Evolutionary conservation across 2,329 filamentous ascomycete genomes (phyloP).

Genomic region (Fusarium caatingaense): DNA sequence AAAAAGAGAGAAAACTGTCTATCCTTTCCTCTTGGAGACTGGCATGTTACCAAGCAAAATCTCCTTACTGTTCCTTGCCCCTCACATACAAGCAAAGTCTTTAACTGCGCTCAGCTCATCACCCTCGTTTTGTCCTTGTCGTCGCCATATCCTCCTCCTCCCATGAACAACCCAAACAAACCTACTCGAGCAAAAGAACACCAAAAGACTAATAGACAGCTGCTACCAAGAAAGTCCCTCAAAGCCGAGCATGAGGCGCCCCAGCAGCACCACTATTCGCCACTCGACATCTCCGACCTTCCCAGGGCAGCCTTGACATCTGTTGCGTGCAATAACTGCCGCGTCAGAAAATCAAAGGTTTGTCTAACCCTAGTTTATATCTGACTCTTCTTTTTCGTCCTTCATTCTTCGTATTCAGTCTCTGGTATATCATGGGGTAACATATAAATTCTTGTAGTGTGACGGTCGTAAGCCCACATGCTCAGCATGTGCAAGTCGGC

Average conservation of each 20-base stretch:
- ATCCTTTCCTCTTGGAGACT: slow-evolving; percentile 1
- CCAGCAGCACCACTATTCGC: background rate
- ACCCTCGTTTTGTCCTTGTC: background rate
- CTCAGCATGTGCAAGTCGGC: slow-evolving; percentile 19
- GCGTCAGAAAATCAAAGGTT: slow-evolving; percentile 26
- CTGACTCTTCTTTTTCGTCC: background rate
- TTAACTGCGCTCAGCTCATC: background rate
- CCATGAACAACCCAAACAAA: slow-evolving; percentile 10
- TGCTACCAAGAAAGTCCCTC: slow-evolving; percentile 8
- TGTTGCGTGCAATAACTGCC: slow-evolving; percentile 29
- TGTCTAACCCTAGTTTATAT: background rate
- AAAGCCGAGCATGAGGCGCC: background rate
- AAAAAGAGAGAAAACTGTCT: no score
- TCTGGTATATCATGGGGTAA: background rate
- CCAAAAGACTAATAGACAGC: slow-evolving; percentile 16
- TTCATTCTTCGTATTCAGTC: background rate
- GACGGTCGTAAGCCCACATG: slow-evolving; percentile 25
- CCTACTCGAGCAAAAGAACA: slow-evolving; percentile 16
- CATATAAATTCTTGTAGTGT: slow-evolving; percentile 11
- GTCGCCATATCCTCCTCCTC: background rate
- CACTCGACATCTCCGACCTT: slow-evolving; percentile 5
- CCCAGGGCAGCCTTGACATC: slow-evolving; percentile 13
- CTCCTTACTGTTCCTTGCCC: background rate
- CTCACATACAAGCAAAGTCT: background rate
- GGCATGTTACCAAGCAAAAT: background rate